Base-by-base conservation (phyloP, 306 rosid species). In the Sphenostylis stenocarpa region DNA sequence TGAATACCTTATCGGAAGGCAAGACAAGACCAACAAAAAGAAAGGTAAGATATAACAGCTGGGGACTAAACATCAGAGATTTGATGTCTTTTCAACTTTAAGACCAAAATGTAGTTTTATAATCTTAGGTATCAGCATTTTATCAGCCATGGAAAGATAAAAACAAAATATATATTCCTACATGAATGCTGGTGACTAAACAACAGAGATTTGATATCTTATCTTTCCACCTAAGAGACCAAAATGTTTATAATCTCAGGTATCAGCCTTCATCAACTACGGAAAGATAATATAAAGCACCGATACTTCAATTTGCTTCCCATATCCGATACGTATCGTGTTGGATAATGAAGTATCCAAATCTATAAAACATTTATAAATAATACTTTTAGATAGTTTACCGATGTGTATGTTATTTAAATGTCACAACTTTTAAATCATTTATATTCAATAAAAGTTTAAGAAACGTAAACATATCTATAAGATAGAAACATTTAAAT, bases 81-180 rank as follows among this genome's bases (percentile, higher is more conserved):
- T 52, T 76, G 31, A 38, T 52, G 38, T 51, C 56, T 76, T 65
- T 55, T 14, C 58, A 67, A 3, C 60, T 68, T 68, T 7, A 63
- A 58, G 49, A 56, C 28, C 69, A 45, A 44, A 69, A 67, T 31
- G 44, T 8, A 47, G 33, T 34, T 19, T 31, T 8, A 33, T 24
- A 19, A 67, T 53, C 15, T 49, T 5, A 13, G 31, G 48, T 26
- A 58, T 57, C 62, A 20, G 39, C 51, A 60, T 33, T 78, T 45
- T 21, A 79, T 24, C 76, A 58, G 33, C 9, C 6, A 57, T 5
- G 33, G 49, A 36, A n/a, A 47, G 29, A 44, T 19, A 70, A 70
- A 64, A 47, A 4, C 4, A 24, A 49, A 52, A 52, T 52, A 52
- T 19, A 19, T 52, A 52, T 20, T 52, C 58, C 58, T 52, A 62